phyloP scores from a whole-genome alignment of 805 yeast species.

The Nematodospora valgi region DNA sequence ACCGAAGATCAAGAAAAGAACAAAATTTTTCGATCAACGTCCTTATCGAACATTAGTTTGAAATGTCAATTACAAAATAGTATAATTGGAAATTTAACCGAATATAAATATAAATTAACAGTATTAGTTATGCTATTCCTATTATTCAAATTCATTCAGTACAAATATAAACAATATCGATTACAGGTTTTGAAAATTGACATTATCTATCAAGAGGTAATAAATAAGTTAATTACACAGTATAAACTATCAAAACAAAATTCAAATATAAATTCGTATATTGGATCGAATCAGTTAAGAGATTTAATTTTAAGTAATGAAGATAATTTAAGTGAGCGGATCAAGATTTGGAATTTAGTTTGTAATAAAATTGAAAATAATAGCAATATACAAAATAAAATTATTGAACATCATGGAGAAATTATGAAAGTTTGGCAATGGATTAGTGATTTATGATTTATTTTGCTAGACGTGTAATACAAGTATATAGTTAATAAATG shows the following conservation, averaged over 20 bases:
- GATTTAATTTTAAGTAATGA: conserved; percentile 54
- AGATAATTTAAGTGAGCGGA: conserved; percentile 33
- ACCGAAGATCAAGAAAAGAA: conserved; percentile 34
- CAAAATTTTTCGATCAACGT: conserved; percentile 70
- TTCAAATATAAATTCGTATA: conserved; percentile 40
- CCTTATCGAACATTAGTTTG: conserved; percentile 58
- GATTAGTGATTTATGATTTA: conserved; percentile 40
- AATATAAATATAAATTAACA: conserved; percentile 20
- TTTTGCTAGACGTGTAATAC: too few species aligned
- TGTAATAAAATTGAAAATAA: conserved; percentile 57
- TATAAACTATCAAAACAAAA: conserved; percentile 15
- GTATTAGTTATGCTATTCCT: conserved; percentile 14
- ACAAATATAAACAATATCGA: conserved; percentile 34
- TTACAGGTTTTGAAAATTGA: conserved; percentile 41
- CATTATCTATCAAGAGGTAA: conserved; percentile 44
- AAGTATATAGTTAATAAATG: too few species aligned
- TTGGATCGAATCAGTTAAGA: conserved; percentile 71
- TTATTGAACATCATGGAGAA: conserved; percentile 80
- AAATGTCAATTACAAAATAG: conserved; percentile 56
- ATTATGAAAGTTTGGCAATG: conserved; percentile 87
- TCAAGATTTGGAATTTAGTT: conserved; percentile 58
- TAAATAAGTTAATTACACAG: conserved; percentile 49
- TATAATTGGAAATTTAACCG: conserved; percentile 34
- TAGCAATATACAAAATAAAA: conserved; percentile 57
- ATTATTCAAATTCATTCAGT: conserved; percentile 23